A percentile compares a stretch with the other conserved stretches of the same genome.
Conservation (phyloP, 176 grass and related monocot species). For the Luzula sylvatica region DNA sequence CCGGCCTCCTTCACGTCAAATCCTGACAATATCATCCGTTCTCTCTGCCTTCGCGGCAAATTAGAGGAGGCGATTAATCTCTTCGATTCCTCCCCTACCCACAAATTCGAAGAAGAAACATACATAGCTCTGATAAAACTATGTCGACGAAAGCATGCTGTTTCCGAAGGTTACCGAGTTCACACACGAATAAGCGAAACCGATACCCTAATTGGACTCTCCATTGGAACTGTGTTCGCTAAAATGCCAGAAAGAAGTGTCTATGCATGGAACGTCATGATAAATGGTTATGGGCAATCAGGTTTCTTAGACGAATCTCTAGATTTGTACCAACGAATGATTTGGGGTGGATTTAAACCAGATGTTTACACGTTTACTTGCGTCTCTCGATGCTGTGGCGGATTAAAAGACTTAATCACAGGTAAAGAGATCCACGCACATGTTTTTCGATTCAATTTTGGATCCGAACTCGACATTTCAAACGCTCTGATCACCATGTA, state of each 20-base stretch:
- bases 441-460: slow-evolving; percentile 58
- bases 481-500: slow-evolving; percentile 90
- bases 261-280: slow-evolving; percentile 93
- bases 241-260: slow-evolving; percentile 74
- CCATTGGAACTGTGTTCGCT: slow-evolving; percentile 71
- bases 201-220: slow-evolving; percentile 25
- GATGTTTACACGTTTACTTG: slow-evolving; percentile 87
- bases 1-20: slow-evolving; percentile 10
- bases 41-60: slow-evolving; percentile 46
- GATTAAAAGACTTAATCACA: slow-evolving; percentile 41
- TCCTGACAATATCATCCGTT: slow-evolving; percentile 37
- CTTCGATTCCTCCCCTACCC: background rate
- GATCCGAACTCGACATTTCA: slow-evolving; percentile 38
- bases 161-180: slow-evolving; percentile 41
- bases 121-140: slow-evolving; percentile 58
- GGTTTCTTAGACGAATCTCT: slow-evolving; percentile 76
- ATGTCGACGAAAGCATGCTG: slow-evolving; percentile 62
- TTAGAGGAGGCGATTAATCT: slow-evolving; percentile 36
- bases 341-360: slow-evolving; percentile 62
- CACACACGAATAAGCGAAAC: slow-evolving; percentile 42
- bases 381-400: slow-evolving; percentile 62
- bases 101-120: slow-evolving; percentile 38
- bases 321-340: slow-evolving; percentile 81
- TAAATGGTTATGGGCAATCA: slow-evolving; percentile 65
- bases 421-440: slow-evolving; percentile 79